Evolutionary conservation across 441 rosid species (phyloP).

Genomic region (Brassica balearica): DNA sequence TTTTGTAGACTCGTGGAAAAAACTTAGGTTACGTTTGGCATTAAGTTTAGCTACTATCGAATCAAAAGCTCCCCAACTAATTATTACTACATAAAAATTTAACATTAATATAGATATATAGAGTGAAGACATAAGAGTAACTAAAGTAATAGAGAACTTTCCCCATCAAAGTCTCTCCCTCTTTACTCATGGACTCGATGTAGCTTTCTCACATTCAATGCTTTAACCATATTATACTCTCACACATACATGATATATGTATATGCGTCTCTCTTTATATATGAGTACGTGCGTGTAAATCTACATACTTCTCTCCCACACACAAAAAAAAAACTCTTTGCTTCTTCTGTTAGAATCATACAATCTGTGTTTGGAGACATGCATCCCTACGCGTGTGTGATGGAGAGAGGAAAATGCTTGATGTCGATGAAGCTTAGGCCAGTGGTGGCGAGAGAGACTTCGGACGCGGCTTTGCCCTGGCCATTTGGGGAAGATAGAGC

Average conservation of each 20-base stretch:
- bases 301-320: constrained; percentile 21
- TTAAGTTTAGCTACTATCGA: constrained; percentile 35
- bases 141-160: constrained; percentile 44
- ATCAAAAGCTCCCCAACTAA: constrained; percentile 43
- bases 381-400: constrained; percentile 23
- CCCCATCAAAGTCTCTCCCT: constrained; percentile 41
- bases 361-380: background rate
- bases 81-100: constrained; percentile 6
- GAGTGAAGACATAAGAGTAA: constrained; percentile 36
- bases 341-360: constrained; percentile 7
- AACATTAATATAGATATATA: constrained; percentile 10
- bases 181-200: constrained; percentile 42
- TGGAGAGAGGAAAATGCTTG: constrained; percentile 40
- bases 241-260: constrained; percentile 5
- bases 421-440: constrained; percentile 43
- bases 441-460: constrained; percentile 28
- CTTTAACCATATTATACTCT: constrained; percentile 35
- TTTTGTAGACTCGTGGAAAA: constrained; percentile 45
- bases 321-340: background rate
- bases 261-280: constrained; percentile 41
- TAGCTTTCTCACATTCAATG: constrained; percentile 46
- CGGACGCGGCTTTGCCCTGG: constrained; percentile 25
- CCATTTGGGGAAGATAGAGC: constrained; percentile 56
- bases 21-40: constrained; percentile 28
- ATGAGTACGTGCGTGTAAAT: constrained; percentile 25